Base-by-base conservation (phyloP, 148 eudicot genomes). In the Nepenthes gracilis region DNA sequence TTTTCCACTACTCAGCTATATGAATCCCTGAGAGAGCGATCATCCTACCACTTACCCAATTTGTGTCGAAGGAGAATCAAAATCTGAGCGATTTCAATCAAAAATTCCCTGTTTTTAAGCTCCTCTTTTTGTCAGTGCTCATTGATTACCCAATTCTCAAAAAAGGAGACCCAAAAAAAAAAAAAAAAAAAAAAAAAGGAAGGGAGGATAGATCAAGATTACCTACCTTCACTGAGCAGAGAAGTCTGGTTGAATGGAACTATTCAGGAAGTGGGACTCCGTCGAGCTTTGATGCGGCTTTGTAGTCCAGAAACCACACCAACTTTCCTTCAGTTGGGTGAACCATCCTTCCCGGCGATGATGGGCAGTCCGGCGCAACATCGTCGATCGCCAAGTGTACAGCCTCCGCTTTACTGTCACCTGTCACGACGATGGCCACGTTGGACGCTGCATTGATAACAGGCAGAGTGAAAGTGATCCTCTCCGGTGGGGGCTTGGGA, bases 391-490 rank as follows among this genome's bases (percentile, higher is more conserved):
- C 95, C 71, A 69, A 52, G 73, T 61, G 79, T 32, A 74, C 68
- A 6, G 83, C 82, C 70, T 90, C 95, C 0, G 92, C 84, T 73
- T 84, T 90, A 62, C 64, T 62, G 8, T 64, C 71, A 48, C 95
- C 97, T 0, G 84, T 79, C 59, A 54, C 95, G 12, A 87, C 88
- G 73, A 87, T 63, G 0, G 77, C 92, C 69, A 90, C 95, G 33
- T 90, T 85, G 65, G 97, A 79, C 0, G 95, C 85, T 0, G 91
- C 80, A 76, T 87, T 90, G 72, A 90, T 85, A 59, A 90, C 97
- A 0, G 97, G 87, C 65, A 90, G 62, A 5, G 95, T 91, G 72
- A 91, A 85, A 10, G 97, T 91, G 76, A 91, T 91, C 62, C 96
- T 69, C 75, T 91, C 96, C 0, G 90, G 93, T 3, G 97, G 97